These are phyloP conservation scores for Zygoascus biomembranicola DNA, from an alignment of 805 yeast genomes.

Conservation along the genomic window DNA sequence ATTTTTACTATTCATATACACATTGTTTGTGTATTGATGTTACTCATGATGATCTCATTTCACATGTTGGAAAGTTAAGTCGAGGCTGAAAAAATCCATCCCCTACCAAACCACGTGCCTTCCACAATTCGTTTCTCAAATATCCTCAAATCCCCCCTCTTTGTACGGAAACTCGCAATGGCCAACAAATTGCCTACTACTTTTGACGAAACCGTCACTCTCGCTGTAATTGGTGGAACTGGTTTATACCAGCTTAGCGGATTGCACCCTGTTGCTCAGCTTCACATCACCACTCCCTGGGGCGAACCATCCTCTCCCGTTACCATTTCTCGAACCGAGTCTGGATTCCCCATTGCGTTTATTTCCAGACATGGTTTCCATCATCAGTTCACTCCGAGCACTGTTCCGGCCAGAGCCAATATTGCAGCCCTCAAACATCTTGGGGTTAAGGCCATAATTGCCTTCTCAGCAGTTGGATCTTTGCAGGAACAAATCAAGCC, in stretches of 20 bases:
- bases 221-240: constrained; percentile 96
- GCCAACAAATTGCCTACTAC: not conserved
- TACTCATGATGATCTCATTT: not conserved
- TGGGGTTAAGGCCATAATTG: constrained; percentile 81
- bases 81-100: not conserved
- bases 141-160: not conserved
- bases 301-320: constrained; percentile 93
- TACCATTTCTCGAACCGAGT: constrained; percentile 70
- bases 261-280: constrained; percentile 74
- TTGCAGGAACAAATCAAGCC: constrained; percentile 83
- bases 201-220: constrained; percentile 49
- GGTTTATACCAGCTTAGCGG: constrained; percentile 87
- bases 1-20: too few species aligned
- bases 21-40: too few species aligned
- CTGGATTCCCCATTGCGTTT: constrained; percentile 84
- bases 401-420: constrained; percentile 89
- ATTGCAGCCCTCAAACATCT: constrained; percentile 88
- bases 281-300: constrained; percentile 90
- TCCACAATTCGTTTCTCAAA: not conserved
- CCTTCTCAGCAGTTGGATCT: constrained; percentile 95
- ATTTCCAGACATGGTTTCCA: constrained; percentile 89
- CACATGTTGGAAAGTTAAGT: not conserved
- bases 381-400: constrained; percentile 84
- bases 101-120: not conserved
- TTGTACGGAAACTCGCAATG: constrained; percentile 1